These are phyloP conservation scores for Russula ochroleuca DNA, from an alignment of 768 basidiomycete species.

Conservation along the genomic window DNA sequence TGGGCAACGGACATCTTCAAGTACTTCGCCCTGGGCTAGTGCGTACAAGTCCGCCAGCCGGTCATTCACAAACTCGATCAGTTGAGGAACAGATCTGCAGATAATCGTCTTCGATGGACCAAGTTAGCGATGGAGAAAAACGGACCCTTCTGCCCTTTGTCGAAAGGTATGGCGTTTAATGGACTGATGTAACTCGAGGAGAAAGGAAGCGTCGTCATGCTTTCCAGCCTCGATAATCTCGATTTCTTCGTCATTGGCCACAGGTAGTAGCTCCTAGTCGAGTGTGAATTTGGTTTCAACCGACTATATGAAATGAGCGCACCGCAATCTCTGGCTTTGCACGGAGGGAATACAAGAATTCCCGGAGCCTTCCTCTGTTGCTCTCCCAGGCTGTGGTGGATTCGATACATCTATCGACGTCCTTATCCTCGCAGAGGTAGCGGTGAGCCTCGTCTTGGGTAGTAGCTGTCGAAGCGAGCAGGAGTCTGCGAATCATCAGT, in stretches of 20 bases:
- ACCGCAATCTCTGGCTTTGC: constrained; percentile 11
- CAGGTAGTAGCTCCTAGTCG: constrained; percentile 10
- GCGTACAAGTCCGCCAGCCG: constrained; percentile 21
- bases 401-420: constrained; percentile 16
- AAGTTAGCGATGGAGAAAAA: not conserved
- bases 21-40: constrained; percentile 20
- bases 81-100: constrained; percentile 13
- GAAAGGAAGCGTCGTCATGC: constrained; percentile 23
- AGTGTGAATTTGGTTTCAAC: not conserved
- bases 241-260: constrained; percentile 1
- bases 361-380: constrained; percentile 10
- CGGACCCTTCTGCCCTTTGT: constrained; percentile 15
- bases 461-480: constrained; percentile 11
- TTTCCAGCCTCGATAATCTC: constrained; percentile 17
- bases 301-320: not conserved
- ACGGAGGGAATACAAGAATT: not conserved
- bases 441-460: constrained; percentile 18
- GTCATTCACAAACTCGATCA: constrained; percentile 20
- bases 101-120: not conserved
- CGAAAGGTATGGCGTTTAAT: constrained; percentile 21
- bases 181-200: constrained; percentile 20
- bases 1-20: constrained; percentile 18
- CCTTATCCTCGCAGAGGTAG: constrained; percentile 11
- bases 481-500: constrained; percentile 10
- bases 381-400: constrained; percentile 14